Evolutionary conservation across 129 eudicot species (phyloP).

Genomic region (Lactuca saligna): DNA sequence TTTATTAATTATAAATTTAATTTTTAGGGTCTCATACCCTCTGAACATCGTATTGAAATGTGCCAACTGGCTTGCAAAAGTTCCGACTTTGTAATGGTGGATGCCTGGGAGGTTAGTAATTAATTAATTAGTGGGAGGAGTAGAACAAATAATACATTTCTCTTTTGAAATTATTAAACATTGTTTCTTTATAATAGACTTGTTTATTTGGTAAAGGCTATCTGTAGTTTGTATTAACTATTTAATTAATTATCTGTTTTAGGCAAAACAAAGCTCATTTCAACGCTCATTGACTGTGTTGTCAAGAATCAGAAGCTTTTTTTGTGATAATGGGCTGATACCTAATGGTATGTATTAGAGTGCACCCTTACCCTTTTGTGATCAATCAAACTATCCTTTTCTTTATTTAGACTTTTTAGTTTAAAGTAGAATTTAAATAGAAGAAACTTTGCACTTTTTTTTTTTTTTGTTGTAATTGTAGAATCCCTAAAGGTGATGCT

Average conservation of each 20-base stretch:
- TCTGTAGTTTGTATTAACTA: too few species aligned
- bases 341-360: slow-evolving; percentile 40
- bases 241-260: slow-evolving; percentile 27
- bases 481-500: slow-evolving; percentile 77
- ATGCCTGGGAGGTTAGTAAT: slow-evolving; percentile 80
- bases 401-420: too few species aligned
- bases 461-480: slow-evolving; percentile 20
- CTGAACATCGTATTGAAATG: slow-evolving; percentile 80
- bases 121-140: not conserved
- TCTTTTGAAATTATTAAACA: too few species aligned
- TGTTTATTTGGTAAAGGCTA: not conserved
- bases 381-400: too few species aligned
- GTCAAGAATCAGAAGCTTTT: slow-evolving; percentile 60
- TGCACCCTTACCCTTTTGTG: too few species aligned
- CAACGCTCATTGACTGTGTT: slow-evolving; percentile 86
- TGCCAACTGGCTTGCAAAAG: slow-evolving; percentile 77
- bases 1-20: not conserved
- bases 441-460: not conserved
- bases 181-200: not conserved
- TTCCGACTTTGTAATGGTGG: slow-evolving; percentile 84
- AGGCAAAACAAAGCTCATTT: slow-evolving; percentile 77
- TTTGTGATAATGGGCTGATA: slow-evolving; percentile 42
- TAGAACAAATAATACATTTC: too few species aligned
- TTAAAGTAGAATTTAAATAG: too few species aligned
- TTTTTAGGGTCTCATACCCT: slow-evolving; percentile 65